Conservation (phyloP, 192 early-diverging fungal species). For the Gorgonomyces haynaldii region DNA sequence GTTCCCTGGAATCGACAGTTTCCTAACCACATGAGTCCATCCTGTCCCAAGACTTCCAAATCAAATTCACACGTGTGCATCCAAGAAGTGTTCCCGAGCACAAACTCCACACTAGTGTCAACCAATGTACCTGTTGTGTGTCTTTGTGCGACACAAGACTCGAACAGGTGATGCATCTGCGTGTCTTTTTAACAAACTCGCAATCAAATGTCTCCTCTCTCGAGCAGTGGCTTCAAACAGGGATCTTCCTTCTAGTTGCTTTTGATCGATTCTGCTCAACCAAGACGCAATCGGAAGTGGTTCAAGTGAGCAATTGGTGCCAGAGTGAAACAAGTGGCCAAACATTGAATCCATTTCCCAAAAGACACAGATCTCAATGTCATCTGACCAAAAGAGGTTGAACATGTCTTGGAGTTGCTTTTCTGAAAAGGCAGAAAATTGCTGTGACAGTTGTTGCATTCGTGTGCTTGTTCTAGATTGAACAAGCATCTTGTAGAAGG, state of each 20-base stretch:
- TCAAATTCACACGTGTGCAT: conserved; percentile 45
- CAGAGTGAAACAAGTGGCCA: conserved; percentile 88
- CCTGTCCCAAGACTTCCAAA: conserved; percentile 44
- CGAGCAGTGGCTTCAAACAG: conserved; percentile 58
- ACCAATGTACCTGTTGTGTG: conserved; percentile 11
- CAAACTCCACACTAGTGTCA: conserved; percentile 35
- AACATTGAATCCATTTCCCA: conserved; percentile 50
- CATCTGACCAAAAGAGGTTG: conserved; percentile 74
- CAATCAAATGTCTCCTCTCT: conserved; percentile 52
- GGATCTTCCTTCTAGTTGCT: conserved; percentile 31
- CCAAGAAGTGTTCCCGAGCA: conserved; percentile 67
- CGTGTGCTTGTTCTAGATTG: neutral
- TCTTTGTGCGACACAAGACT: conserved; percentile 38
- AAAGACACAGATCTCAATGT: conserved; percentile 77
- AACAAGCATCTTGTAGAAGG: conserved; percentile 53
- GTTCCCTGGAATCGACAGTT: neutral
- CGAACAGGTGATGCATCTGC: conserved; percentile 36
- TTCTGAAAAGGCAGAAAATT: conserved; percentile 57
- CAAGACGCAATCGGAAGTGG: conserved; percentile 28
- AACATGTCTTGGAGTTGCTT: conserved; percentile 53
- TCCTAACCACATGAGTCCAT: conserved; percentile 4
- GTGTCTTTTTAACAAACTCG: conserved; percentile 45
- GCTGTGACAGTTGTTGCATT: conserved; percentile 31
- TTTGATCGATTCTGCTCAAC: conserved; percentile 11
- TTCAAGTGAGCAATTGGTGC: conserved; percentile 75